These are phyloP conservation scores for Phoenix dactylifera DNA, from an alignment of 176 grass and related monocot genomes.

Conservation along the genomic window DNA sequence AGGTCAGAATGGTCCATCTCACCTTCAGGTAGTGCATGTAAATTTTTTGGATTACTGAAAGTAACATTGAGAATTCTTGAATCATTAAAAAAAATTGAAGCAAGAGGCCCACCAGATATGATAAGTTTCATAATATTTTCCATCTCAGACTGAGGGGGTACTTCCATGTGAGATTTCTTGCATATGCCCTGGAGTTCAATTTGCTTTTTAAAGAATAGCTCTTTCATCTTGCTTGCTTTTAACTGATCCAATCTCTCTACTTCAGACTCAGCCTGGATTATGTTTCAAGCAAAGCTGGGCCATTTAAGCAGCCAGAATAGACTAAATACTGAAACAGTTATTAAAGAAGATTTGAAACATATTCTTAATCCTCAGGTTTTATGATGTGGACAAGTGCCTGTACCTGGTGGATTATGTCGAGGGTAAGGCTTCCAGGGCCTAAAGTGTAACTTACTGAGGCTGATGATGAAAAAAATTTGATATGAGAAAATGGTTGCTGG, in stretches of 20 bases:
- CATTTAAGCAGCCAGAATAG: too few species aligned
- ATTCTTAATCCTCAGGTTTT: too few species aligned
- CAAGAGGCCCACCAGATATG: constrained; percentile 51
- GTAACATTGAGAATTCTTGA: constrained; percentile 1
- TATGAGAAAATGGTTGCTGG: constrained; percentile 52
- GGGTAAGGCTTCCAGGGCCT: constrained; percentile 64
- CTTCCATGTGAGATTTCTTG: constrained; percentile 89
- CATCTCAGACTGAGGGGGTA: constrained; percentile 65
- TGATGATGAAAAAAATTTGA: constrained; percentile 39
- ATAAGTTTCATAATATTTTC: constrained; percentile 63
- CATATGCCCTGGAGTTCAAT: constrained; percentile 66
- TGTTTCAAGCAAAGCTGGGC: not conserved
- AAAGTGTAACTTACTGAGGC: constrained; percentile 35
- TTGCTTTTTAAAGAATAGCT: constrained; percentile 72
- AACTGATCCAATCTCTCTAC: constrained; percentile 68
- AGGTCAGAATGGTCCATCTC: constrained; percentile 73
- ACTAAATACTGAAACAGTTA: too few species aligned
- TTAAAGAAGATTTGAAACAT: too few species aligned
- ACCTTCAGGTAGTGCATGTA: constrained; percentile 33
- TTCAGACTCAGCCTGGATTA: constrained; percentile 78
- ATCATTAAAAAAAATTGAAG: constrained; percentile 15
- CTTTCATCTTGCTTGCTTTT: constrained; percentile 97
- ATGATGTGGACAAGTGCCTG: not conserved
- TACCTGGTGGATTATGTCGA: constrained; percentile 85
- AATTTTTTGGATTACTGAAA: constrained; percentile 21